These are phyloP conservation scores for Microsporum ferrugineum DNA, from an alignment of 2,329 filamentous ascomycete genomes.

Conservation along the genomic window DNA sequence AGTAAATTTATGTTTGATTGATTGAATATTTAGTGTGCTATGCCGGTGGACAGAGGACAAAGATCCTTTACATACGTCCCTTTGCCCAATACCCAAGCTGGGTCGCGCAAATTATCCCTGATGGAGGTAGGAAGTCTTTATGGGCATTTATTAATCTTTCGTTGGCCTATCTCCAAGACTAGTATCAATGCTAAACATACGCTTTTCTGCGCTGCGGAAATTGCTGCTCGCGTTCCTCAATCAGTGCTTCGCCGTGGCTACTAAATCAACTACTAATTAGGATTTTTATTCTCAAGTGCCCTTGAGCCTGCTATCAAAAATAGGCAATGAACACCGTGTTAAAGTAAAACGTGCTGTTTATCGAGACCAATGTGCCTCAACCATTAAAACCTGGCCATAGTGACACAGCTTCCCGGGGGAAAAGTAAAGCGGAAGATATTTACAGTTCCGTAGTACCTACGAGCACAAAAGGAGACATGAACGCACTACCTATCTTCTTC, in stretches of 20 bases:
- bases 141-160: no score
- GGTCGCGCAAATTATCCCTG: not conserved
- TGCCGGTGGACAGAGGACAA: not conserved
- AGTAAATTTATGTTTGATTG: no score
- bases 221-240: not conserved
- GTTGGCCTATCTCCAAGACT: not conserved
- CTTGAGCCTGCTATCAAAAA: no score
- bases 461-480: no score
- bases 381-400: not conserved
- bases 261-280: conserved; percentile 27
- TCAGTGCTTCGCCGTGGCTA: conserved; percentile 27
- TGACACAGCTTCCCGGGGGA: not conserved
- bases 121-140: no score
- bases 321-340: not conserved
- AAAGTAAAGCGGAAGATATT: no score
- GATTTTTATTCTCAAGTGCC: no score
- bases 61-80: not conserved
- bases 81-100: not conserved
- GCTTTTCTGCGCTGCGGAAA: not conserved
- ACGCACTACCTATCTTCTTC: no score
- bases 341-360: not conserved
- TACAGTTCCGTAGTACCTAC: no score
- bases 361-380: not conserved
- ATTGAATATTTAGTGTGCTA: not conserved
- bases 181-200: not conserved